These are phyloP conservation scores for Cupressus sempervirens DNA, from an alignment of 75 land plant species.

Conservation along the genomic window DNA sequence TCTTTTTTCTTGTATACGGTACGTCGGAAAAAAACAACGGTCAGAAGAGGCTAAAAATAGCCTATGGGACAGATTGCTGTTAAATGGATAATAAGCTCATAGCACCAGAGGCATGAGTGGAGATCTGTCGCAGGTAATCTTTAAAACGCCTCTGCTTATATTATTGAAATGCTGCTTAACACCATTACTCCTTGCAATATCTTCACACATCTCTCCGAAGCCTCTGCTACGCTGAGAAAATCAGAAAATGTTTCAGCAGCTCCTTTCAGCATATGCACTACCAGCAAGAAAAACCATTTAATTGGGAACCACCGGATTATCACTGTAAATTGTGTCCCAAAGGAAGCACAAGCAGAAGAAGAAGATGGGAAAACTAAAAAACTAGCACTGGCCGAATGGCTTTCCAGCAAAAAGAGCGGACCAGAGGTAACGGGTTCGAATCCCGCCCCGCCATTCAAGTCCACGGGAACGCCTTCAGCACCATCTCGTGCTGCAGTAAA, in stretches of 20 bases:
- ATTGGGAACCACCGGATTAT: background rate
- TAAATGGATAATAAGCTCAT: background rate
- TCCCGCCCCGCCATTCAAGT: constrained; percentile 24
- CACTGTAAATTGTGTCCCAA: background rate
- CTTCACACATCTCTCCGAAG: background rate
- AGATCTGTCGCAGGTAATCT: background rate
- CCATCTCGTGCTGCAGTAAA: constrained; percentile 60
- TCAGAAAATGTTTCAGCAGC: background rate
- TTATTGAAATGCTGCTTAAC: background rate
- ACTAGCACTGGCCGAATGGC: background rate
- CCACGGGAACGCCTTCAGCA: constrained; percentile 57
- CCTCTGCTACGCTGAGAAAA: background rate
- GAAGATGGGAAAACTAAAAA: background rate
- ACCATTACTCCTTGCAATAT: background rate
- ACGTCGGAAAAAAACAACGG: too few relatives aligned
- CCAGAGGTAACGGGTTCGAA: background rate
- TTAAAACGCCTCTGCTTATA: background rate
- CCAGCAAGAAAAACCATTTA: background rate
- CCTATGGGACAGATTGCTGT: background rate
- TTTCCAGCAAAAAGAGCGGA: background rate
- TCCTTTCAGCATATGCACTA: background rate
- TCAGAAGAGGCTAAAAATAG: too few relatives aligned
- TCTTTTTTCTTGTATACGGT: too few relatives aligned
- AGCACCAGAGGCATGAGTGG: background rate
- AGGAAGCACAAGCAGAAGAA: background rate